Base-by-base conservation (phyloP, 768 basidiomycete genomes). In the Infundibulicybe gibba region DNA sequence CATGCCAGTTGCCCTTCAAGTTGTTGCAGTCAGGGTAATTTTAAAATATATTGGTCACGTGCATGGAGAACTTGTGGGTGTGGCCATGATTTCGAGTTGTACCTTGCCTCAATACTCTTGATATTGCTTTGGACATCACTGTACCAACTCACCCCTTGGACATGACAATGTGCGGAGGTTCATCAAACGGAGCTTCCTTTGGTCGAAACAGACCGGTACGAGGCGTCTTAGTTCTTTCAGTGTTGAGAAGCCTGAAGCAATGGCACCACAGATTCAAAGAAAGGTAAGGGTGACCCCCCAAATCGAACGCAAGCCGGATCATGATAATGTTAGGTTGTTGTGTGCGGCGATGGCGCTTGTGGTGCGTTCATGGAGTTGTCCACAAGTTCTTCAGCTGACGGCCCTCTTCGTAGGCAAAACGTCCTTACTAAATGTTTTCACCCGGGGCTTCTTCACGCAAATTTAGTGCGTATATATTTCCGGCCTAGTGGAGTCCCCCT, bases 281-380 rank as follows among this genome's bases (percentile, higher is more conserved):
- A 76, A 76, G 67, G 74, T 75, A 58, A 32, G 59, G 20, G 43
- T 11, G 38, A 21, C 14, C 30, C 12, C 32, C 25, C 40, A 6
- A 32, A 16, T 17, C n/a, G 15, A 37, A 40, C 31, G 32, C 20
- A 14, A 14, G 32, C 32, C 49, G 20, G 41, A 45, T 50, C 43
- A 51, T 30, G 40, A 47, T 48, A 45, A 19, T 51, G 2, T 38
- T 48, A 75, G 73, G 72, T 90, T 33, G 88, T 94, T 20, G 94
- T 98, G n/a, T 87, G 94, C 51, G 94, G 94, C 32, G 94, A 98
- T 67, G 94, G 94, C 55, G 94, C 94, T 45, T 94, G 90, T 59
- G 94, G 94, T 88, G 59, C 49, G 79, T 65, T 35, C 32, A 41
- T 12, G 14, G 35, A 6, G 14, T n/a, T 45, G 41, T 46, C 17